phyloP scores from a whole-genome alignment of 2,329 filamentous ascomycete genomes.

The Orbilia blumenaviensis region DNA sequence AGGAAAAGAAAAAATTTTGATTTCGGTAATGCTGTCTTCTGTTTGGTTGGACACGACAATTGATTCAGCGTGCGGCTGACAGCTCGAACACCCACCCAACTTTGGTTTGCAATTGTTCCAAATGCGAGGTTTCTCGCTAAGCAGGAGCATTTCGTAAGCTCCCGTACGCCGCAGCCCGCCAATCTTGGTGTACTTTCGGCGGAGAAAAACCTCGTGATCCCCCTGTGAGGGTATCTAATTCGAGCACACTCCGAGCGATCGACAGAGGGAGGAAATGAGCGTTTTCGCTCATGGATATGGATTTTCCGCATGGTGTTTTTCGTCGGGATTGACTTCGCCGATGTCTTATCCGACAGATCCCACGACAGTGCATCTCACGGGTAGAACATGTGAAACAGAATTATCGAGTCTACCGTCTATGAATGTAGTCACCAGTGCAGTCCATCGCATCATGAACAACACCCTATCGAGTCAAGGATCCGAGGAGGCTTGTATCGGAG shows the following conservation, averaged over 20 bases:
- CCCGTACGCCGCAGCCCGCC: slow-evolving; percentile 31
- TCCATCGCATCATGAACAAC: too few species aligned
- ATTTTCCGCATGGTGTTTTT: slow-evolving; percentile 7
- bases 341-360: slow-evolving; percentile 13
- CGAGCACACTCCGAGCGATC: slow-evolving; percentile 50
- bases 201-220: slow-evolving; percentile 52
- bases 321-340: slow-evolving; percentile 28
- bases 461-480: slow-evolving; percentile 12
- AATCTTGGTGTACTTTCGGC: slow-evolving; percentile 41
- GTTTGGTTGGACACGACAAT: slow-evolving; percentile 27
- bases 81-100: slow-evolving; percentile 23
- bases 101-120: slow-evolving; percentile 37
- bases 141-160: slow-evolving; percentile 28
- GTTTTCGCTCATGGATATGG: slow-evolving; percentile 22
- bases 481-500: not conserved
- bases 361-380: slow-evolving; percentile 14
- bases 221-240: slow-evolving; percentile 53
- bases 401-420: too few species aligned
- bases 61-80: slow-evolving; percentile 49
- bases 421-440: too few species aligned
- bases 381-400: slow-evolving; percentile 10
- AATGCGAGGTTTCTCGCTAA: slow-evolving; percentile 13
- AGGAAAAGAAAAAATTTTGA: slow-evolving; percentile 10
- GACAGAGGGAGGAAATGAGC: slow-evolving; percentile 52
- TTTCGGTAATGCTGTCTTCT: slow-evolving; percentile 49